phyloP scores from a whole-genome alignment of 352 stramenopile species.

The Phytophthora pini region DNA sequence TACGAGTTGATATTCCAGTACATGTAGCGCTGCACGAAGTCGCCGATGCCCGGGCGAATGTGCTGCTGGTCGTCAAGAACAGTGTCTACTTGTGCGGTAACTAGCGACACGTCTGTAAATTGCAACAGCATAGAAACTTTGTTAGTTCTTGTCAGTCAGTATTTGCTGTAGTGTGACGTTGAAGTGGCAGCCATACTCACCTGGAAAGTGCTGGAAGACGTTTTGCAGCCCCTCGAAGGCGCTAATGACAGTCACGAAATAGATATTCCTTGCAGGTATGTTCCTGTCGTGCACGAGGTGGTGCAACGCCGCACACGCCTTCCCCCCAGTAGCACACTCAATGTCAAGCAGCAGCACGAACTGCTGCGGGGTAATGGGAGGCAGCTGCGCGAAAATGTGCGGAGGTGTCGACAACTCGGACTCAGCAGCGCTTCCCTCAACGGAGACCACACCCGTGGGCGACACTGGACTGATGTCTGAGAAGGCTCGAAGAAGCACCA shows the following conservation, averaged over 20 bases:
- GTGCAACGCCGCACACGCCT: slow-evolving; percentile 39
- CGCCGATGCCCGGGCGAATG: slow-evolving; percentile 46
- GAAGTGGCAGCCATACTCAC: slow-evolving; percentile 15
- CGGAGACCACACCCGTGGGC: neutral
- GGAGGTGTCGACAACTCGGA: neutral
- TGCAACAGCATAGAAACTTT: neutral
- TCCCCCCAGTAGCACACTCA: slow-evolving; percentile 44
- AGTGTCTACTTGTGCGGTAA: slow-evolving; percentile 57
- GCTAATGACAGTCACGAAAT: slow-evolving; percentile 56
- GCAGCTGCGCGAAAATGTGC: neutral
- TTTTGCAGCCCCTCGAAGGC: slow-evolving; percentile 42
- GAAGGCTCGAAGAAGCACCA: neutral
- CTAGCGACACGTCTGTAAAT: slow-evolving; percentile 38
- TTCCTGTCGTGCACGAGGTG: slow-evolving; percentile 35
- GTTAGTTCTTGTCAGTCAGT: neutral
- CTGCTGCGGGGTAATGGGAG: neutral
- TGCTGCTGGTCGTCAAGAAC: slow-evolving; percentile 42
- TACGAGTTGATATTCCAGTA: slow-evolving; percentile 28
- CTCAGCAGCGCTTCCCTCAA: neutral
- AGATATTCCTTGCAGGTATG: slow-evolving; percentile 44
- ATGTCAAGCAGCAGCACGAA: slow-evolving; percentile 20
- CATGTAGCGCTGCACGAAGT: slow-evolving; percentile 46
- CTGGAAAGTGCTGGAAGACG: slow-evolving; percentile 50
- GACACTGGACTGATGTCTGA: neutral
- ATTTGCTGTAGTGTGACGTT: neutral